phyloP scores from a whole-genome alignment of 257 asterid genomes.

The Penstemon newberryi region DNA sequence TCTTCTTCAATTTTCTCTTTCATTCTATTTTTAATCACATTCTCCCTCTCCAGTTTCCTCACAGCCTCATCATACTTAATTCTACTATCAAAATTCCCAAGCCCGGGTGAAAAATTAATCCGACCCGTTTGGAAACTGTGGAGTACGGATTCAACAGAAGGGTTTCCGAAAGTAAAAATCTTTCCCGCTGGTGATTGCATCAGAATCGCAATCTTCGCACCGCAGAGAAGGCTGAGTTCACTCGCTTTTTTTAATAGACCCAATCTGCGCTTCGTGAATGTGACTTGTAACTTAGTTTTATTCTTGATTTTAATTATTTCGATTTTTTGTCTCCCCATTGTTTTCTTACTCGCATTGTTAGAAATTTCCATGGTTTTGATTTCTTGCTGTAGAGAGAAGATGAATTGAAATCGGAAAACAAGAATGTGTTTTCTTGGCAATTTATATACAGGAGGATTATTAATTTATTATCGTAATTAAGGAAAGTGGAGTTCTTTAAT shows the following conservation, averaged over 20 bases:
- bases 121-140: constrained; percentile 17
- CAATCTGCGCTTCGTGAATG: constrained; percentile 37
- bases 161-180: constrained; percentile 31
- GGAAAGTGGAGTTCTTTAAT: too few species aligned
- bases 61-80: constrained; percentile 28
- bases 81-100: neutral
- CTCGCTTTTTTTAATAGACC: constrained; percentile 42
- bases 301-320: constrained; percentile 38
- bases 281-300: constrained; percentile 25
- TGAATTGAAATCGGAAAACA: too few species aligned
- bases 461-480: too few species aligned
- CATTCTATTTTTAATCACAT: neutral
- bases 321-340: constrained; percentile 36
- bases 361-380: too few species aligned
- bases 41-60: constrained; percentile 30
- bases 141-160: constrained; percentile 25
- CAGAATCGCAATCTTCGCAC: constrained; percentile 32
- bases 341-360: constrained; percentile 17
- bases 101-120: neutral
- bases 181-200: constrained; percentile 38
- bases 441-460: too few species aligned
- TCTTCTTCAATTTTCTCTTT: neutral
- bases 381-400: too few species aligned
- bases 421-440: too few species aligned
- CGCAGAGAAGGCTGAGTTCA: constrained; percentile 40